Evolutionary conservation across 768 basidiomycete genomes (phyloP).

Genomic region (Collybia nuda): DNA sequence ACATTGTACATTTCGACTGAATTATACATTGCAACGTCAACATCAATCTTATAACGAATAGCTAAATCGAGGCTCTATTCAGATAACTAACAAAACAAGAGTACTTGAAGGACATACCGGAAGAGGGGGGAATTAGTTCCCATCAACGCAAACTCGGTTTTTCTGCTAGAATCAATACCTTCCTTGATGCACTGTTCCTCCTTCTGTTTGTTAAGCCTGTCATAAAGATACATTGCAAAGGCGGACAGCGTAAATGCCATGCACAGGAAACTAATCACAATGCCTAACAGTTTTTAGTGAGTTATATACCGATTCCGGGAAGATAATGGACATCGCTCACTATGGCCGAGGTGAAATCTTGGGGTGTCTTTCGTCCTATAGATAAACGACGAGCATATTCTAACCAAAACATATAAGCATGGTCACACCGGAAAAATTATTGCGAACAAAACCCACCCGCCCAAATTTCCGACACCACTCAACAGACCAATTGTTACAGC

Average conservation of each 20-base stretch:
- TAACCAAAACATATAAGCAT: conserved; percentile 9
- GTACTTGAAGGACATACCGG: conserved; percentile 21
- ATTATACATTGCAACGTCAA: no score
- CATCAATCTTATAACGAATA: not conserved
- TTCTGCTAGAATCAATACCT: conserved; percentile 29
- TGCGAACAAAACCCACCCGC: conserved; percentile 27
- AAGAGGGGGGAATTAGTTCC: conserved; percentile 48
- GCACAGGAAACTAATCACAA: conserved; percentile 15
- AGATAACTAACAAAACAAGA: not conserved
- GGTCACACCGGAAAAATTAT: no score
- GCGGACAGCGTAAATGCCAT: conserved; percentile 32
- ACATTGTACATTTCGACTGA: no score
- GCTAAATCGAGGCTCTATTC: not conserved
- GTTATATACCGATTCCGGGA: not conserved
- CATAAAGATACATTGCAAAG: conserved; percentile 38
- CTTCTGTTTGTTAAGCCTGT: conserved; percentile 40
- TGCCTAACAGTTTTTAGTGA: conserved; percentile 1
- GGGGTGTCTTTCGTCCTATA: conserved; percentile 26
- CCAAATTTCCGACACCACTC: conserved; percentile 54
- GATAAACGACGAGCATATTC: conserved; percentile 31
- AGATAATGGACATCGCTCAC: conserved; percentile 4
- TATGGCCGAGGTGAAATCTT: conserved; percentile 25
- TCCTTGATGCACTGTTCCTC: conserved; percentile 32
- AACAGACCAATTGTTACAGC: conserved; percentile 48
- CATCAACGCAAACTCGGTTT: conserved; percentile 35